Evolutionary conservation across 1,139 yeast species (phyloP).

Genomic region (Saccharomyces hybrid): DNA sequence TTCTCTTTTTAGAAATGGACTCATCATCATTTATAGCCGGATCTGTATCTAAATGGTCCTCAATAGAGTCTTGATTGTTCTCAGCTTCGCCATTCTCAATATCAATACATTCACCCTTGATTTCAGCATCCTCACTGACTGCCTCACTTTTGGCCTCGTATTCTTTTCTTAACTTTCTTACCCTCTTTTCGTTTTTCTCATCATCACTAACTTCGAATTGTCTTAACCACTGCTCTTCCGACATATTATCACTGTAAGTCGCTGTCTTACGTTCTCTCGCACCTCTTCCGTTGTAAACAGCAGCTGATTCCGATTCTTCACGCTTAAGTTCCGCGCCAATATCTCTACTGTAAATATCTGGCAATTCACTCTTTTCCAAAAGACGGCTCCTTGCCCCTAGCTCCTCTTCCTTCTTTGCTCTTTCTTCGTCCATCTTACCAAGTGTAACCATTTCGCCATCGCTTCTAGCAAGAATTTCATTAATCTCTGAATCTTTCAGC

Average conservation of each 20-base stretch:
- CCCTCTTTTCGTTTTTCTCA: conserved; percentile 18
- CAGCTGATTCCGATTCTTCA: conserved; percentile 38
- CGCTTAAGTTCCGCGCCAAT: conserved; percentile 42
- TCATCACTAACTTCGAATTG: conserved; percentile 43
- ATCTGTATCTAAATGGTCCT: conserved; percentile 7
- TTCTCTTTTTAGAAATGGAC: conserved; percentile 16
- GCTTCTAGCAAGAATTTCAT: conserved; percentile 62
- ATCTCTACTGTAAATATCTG: conserved; percentile 59
- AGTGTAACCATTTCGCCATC: conserved; percentile 51
- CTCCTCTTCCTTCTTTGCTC: conserved; percentile 40
- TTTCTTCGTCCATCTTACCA: conserved; percentile 49
- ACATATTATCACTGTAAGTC: conserved; percentile 57
- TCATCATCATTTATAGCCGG: conserved; percentile 15
- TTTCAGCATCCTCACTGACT: not conserved
- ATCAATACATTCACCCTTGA: not conserved
- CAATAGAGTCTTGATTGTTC: not conserved
- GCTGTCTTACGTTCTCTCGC: conserved; percentile 55
- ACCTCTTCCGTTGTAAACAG: conserved; percentile 41
- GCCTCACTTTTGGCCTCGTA: not conserved
- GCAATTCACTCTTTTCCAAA: conserved; percentile 54
- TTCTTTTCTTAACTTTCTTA: conserved; percentile 4
- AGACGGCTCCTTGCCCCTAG: conserved; percentile 41
- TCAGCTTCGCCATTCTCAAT: not conserved
- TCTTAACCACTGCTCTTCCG: conserved; percentile 73
- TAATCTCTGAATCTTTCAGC: conserved; percentile 63